phyloP scores from a whole-genome alignment of 2,329 filamentous ascomycete genomes.

The Domatiomyces globalis region DNA sequence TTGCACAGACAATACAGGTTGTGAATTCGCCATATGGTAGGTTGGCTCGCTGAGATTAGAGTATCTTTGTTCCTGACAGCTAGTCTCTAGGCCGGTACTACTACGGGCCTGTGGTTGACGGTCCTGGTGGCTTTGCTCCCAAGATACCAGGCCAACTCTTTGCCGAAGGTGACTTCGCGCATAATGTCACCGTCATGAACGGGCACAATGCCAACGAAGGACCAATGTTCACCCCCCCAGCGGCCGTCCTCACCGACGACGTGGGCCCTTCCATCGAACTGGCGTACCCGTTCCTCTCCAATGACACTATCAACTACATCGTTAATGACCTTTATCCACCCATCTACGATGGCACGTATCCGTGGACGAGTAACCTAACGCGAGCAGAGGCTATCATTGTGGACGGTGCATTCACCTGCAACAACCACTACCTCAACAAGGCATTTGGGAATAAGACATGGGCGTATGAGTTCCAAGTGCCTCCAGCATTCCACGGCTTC shows the following conservation, averaged over 20 bases:
- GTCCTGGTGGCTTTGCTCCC: conserved; percentile 32
- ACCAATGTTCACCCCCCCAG: conserved; percentile 27
- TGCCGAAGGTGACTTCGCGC: conserved; percentile 30
- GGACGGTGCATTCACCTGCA: conserved; percentile 38
- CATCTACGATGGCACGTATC: conserved; percentile 33
- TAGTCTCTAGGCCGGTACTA: conserved; percentile 10
- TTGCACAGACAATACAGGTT: conserved; percentile 33
- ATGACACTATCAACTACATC: conserved; percentile 29
- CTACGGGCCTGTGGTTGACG: conserved; percentile 35
- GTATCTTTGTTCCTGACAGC: neutral
- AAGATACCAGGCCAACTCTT: conserved; percentile 32
- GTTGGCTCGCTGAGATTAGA: conserved; percentile 18
- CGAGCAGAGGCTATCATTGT: conserved; percentile 30
- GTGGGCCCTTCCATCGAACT: conserved; percentile 14
- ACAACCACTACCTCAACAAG: conserved; percentile 38
- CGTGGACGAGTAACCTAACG: conserved; percentile 32
- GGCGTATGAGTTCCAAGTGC: conserved; percentile 39
- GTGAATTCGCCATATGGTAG: conserved; percentile 25
- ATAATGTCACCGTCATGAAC: conserved; percentile 32
- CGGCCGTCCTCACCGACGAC: conserved; percentile 17
- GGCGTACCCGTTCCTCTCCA: conserved; percentile 18
- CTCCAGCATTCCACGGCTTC: conserved; percentile 39
- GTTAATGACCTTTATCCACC: conserved; percentile 38
- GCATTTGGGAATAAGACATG: conserved; percentile 38
- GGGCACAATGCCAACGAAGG: conserved; percentile 34